Evolutionary conservation across 2,329 filamentous ascomycete genomes (phyloP), one percentile per base, ranked within the genome.

Genomic region (Paracamarosporium sp.): DNA sequence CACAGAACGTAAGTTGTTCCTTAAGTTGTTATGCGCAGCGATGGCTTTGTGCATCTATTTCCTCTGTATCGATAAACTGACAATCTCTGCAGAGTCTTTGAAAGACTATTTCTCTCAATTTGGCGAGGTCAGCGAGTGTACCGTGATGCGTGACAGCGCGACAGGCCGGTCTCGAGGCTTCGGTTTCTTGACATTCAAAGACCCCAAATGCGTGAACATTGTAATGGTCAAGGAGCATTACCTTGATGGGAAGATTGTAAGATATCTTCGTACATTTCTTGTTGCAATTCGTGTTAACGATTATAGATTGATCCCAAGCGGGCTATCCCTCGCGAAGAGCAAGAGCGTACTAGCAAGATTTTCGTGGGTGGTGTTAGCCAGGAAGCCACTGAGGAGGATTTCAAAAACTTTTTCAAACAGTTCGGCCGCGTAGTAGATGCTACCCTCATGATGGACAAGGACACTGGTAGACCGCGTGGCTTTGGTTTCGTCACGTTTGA

Each of bases 171-270:
- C 95, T 28, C 88, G 95, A 78, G 95, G 95, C 24, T 99, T 99
- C 70, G 95, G 95, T 28, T 99, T 99, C 80, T 83, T 99, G 61
- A 99, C 95, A 0, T 99, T 99, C 83, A 96, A 92, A 75, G 95
- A 99, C 73, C 90, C 95, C 46, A 97, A 97, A 81, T 97, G 92
- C 4, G 95, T 99, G 65, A 99, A 99, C 76, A 96, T 93, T 66
- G 95, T 99, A 63, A 99, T 99, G 95, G 95, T 99, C 62, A 99
- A 99, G 80, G 95, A 99, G 76, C 95, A 99, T 77, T 96, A 94
- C 69, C 85, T 99, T 22, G 95, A 99, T 75, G 95, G 95, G 61
- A 99, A 99, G 79, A 97, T 99, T 77, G 95, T 98, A 85, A 82
- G 91, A 81, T 1, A n/a, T n/a, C n/a, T 25, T 40, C 9, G 5